These are phyloP conservation scores for Theobroma cacao DNA, from an alignment of 345 rosid genomes.

Conservation along the genomic window DNA sequence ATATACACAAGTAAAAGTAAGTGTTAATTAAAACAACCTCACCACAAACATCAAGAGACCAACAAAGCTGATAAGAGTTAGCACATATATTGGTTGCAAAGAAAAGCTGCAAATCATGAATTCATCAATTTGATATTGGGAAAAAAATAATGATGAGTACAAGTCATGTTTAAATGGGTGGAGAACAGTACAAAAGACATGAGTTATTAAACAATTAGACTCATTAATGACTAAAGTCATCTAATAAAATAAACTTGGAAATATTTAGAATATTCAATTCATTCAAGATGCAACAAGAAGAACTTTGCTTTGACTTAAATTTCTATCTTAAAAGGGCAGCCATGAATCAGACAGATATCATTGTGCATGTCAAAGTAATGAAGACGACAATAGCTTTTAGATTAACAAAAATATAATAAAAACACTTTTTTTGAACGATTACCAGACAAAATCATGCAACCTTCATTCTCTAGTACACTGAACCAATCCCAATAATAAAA, in stretches of 20 bases:
- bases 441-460: background rate
- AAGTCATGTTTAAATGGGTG: no score
- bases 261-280: no score
- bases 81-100: background rate
- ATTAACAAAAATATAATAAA: no score
- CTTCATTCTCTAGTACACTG: background rate
- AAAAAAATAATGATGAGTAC: no score
- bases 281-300: background rate
- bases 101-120: background rate
- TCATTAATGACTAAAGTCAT: no score
- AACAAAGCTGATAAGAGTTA: background rate
- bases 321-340: background rate
- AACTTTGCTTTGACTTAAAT: background rate
- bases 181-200: no score
- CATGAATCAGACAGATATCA: conserved; percentile 1
- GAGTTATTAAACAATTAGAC: no score
- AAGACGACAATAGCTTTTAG: no score
- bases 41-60: background rate
- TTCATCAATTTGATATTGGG: no score
- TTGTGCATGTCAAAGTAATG: background rate
- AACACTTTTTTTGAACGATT: no score
- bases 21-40: background rate
- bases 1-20: background rate
- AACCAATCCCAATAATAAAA: no score
- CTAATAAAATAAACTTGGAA: background rate